A percentile compares a stretch with the other conserved stretches of the same genome.
These are phyloP conservation scores for Lumnitzera racemosa DNA, from an alignment of 345 rosid genomes.

Conservation along the genomic window DNA sequence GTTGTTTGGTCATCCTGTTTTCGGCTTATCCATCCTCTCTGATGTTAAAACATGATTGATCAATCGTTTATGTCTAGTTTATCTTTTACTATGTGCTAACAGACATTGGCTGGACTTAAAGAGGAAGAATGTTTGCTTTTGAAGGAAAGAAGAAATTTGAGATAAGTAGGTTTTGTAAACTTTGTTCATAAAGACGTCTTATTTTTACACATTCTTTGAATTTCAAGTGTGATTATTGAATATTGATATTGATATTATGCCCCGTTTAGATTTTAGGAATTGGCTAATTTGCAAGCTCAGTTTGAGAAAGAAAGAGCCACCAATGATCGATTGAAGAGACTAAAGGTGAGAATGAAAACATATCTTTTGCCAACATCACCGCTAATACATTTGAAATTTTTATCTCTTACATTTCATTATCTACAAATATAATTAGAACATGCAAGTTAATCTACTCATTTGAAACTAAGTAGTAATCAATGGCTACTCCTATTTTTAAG, in stretches of 20 bases:
- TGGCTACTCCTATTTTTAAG: too few species aligned
- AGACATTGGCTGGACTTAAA: constrained; percentile 73
- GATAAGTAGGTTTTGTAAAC: constrained; percentile 28
- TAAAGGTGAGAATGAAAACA: constrained; percentile 33
- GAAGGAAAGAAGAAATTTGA: constrained; percentile 50
- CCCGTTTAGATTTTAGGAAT: constrained; percentile 25
- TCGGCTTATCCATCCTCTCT: neutral
- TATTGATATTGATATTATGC: neutral
- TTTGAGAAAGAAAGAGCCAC: constrained; percentile 46
- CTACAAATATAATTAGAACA: too few species aligned
- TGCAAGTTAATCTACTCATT: too few species aligned
- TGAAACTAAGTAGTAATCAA: too few species aligned
- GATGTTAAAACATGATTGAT: neutral
- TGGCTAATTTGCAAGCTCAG: constrained; percentile 27
- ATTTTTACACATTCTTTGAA: neutral
- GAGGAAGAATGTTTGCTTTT: constrained; percentile 48
- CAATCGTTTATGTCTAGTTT: constrained; percentile 1
- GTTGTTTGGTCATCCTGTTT: neutral
- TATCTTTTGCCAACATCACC: too few species aligned
- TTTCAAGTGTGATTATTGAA: neutral
- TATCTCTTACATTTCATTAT: too few species aligned
- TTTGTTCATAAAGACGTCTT: neutral
- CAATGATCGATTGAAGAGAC: constrained; percentile 53
- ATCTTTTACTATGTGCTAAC: constrained; percentile 10
- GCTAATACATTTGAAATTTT: too few species aligned